Base-by-base conservation (phyloP, 2,329 filamentous ascomycete species). In the Trematosphaeria pertusa region DNA sequence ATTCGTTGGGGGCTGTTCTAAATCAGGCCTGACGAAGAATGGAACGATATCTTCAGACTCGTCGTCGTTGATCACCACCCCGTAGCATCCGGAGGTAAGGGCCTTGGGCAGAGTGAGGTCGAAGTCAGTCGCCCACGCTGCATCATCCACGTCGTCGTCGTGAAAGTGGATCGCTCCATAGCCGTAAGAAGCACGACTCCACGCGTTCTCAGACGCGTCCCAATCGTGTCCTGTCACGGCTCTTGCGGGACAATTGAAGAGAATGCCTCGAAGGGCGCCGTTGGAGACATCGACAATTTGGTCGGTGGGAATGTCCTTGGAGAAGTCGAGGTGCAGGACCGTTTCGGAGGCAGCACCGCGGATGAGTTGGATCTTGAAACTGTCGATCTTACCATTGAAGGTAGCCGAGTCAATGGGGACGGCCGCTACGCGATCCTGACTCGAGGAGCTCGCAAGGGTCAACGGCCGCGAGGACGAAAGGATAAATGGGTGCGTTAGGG, bases 81-180 rank as follows among this genome's bases (percentile, higher is more conserved):
- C 58, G 51, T 70, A 68, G 17, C 59, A 56, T n/a, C 67, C 64
- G 15, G 62, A 67, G 1, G 24, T 24, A 17, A 45, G 48, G 17
- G 58, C 43, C 18, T 46, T 38, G 5, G 34, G 58, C 24, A 70
- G 46, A 2, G 50, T 56, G 30, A 71, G 36, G 3, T 39, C 42
- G 38, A 72, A 70, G 45, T 71, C 61, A 1, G 65, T 72, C 5
- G 52, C 57, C 69, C 67, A 72, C 5, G 42, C 50, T 3, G 71
- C 70, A 50, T 73, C 71, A 46, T 73, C 70, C 6, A 72, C 43
- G 43, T 73, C 70, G 38, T 73, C 70, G 15, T 73, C 70, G 44
- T 73, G 70, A 49, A 73, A 73, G 43, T 73, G 70, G 32, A 73
- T 73, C 1, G 70, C 70, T 6, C 70, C 69, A 41, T 70, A 72